Conservation (phyloP, 2,329 filamentous ascomycete species). For the Aspergillus quadricinctus region DNA sequence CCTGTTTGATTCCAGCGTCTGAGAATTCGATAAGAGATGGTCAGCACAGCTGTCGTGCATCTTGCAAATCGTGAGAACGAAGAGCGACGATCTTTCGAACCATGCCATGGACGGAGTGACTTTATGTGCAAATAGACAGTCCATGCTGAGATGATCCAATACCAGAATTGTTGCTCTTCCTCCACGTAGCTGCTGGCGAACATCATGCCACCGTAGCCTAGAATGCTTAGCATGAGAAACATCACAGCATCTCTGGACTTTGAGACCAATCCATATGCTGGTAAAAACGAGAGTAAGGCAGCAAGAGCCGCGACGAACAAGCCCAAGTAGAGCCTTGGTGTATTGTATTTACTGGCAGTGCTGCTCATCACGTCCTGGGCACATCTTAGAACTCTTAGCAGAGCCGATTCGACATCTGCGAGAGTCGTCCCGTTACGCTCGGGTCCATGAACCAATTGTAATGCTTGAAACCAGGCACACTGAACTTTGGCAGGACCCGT, state of each 20-base stretch:
- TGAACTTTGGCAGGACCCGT: constrained; percentile 54
- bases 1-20: constrained; percentile 95
- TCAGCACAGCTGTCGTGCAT: constrained; percentile 43
- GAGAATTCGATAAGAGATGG: constrained; percentile 61
- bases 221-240: constrained; percentile 49
- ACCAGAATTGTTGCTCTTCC: constrained; percentile 99
- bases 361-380: constrained; percentile 80
- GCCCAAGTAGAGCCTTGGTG: constrained; percentile 46
- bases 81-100: background rate
- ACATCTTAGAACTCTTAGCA: constrained; percentile 58
- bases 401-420: constrained; percentile 20
- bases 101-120: constrained; percentile 15
- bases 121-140: constrained; percentile 46
- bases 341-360: constrained; percentile 88
- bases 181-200: constrained; percentile 97
- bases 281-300: constrained; percentile 34
- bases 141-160: constrained; percentile 65
- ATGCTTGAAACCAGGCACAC: constrained; percentile 60
- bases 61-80: constrained; percentile 7
- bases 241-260: constrained; percentile 23
- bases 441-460: constrained; percentile 16
- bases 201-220: constrained; percentile 81
- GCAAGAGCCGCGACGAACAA: constrained; percentile 39
- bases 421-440: constrained; percentile 3
- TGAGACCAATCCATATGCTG: constrained; percentile 26